Evolutionary conservation across 2,329 filamentous ascomycete genomes (phyloP).

Genomic region (Rasamsonia emersonii): DNA sequence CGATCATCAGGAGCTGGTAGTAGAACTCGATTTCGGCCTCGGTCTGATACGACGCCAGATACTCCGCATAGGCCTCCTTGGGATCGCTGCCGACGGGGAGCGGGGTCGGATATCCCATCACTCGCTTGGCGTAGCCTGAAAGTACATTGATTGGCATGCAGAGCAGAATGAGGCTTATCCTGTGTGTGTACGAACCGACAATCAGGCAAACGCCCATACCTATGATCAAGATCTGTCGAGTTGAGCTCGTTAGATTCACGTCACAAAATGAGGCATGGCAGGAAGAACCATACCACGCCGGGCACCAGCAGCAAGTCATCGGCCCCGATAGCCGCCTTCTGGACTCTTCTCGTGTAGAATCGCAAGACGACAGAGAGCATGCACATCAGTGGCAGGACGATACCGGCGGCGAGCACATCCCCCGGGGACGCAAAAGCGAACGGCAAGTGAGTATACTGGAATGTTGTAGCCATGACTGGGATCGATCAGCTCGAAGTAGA

Average conservation of each 20-base stretch:
- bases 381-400: too few species aligned
- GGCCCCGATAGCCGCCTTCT: background rate
- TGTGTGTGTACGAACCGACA: slow-evolving; percentile 2
- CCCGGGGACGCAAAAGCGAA: too few species aligned
- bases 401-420: too few species aligned
- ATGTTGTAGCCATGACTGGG: too few species aligned
- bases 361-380: slow-evolving; percentile 1
- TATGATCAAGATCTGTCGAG: slow-evolving; percentile 3
- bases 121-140: background rate
- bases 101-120: slow-evolving; percentile 1
- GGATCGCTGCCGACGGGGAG: slow-evolving; percentile 1
- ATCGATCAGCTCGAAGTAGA: too few species aligned
- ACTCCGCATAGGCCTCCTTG: slow-evolving; percentile 1
- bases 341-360: slow-evolving; percentile 1
- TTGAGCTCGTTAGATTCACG: background rate
- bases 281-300: slow-evolving; percentile 1
- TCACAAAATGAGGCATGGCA: too few species aligned
- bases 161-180: too few species aligned
- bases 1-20: background rate
- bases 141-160: background rate
- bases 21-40: background rate
- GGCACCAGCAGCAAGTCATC: slow-evolving; percentile 1
- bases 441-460: too few species aligned
- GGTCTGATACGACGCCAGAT: background rate
- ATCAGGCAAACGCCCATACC: slow-evolving; percentile 3